Evolutionary conservation across 768 basidiomycete genomes (phyloP), one percentile per base, ranked within the genome.

Genomic region (Termitomyces sp.): DNA sequence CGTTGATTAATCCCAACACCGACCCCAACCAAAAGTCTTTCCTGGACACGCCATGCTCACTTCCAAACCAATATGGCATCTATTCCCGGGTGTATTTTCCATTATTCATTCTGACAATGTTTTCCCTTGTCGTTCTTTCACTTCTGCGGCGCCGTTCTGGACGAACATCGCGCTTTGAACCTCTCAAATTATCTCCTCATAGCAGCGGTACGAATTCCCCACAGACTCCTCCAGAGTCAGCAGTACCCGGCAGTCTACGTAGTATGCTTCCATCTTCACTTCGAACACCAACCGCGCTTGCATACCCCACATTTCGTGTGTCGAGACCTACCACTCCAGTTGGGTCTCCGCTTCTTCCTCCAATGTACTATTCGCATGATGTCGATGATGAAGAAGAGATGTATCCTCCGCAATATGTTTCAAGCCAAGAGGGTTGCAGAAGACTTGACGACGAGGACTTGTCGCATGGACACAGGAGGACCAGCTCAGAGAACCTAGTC

Each of bases 11-110:
- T 38, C 76, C 80, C 5, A 61, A 63, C 8, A 63, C 77, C 4
- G 63, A 71, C 9, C 61, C 68, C 0, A 60, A 71, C 28, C 68
- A 72, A 33, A 59, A 58, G 26, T 83, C 86, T 0, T 79, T 86
- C 60, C 80, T 82, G 26, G 87, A 93, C 63, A 70, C 72, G n/a
- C 80, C 85, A 0, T 97, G 95, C 71, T 73, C 84, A 65, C 79
- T 96, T n/a, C 95, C 95, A 0, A 82, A 91, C 64, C 86, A 88
- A 56, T 72, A 74, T 51, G 74, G 74, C 23, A 80, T 91, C 36
- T 87, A 89, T 70, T 74, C 74, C 18, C 74, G 77, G 44, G 70
- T 84, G 46, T 94, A 95, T 71, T 60, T 83, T n/a, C 86, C 90
- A 5, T 77, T 82, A 43, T 68, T 83, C n/a, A 43, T 83, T 57